Conservation (phyloP, 2,329 filamentous ascomycete genomes). For the Arthrinium puccinioides region DNA sequence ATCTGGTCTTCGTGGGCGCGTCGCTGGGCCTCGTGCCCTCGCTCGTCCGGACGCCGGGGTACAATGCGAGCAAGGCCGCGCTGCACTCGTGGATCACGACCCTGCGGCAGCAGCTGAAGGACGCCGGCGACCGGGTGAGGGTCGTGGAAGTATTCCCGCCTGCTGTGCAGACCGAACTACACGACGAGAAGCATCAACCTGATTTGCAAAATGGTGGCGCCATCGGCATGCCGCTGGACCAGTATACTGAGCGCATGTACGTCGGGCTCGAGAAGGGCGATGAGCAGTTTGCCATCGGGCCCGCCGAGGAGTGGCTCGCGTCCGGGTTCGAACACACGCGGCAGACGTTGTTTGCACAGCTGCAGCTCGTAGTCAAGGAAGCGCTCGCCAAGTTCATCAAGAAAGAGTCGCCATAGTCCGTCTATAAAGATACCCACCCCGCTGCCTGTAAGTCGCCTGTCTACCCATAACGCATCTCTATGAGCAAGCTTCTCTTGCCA, state of each 20-base stretch:
- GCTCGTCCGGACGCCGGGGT: conserved; percentile 32
- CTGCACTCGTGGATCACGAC: conserved; percentile 35
- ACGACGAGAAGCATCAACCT: conserved; percentile 29
- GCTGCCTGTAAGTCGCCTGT: too few relatives aligned
- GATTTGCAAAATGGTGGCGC: conserved; percentile 31
- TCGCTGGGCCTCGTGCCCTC: conserved; percentile 31
- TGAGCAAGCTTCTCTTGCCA: background rate
- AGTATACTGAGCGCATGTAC: conserved; percentile 34
- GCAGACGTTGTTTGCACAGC: background rate
- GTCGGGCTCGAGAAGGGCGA: conserved; percentile 26
- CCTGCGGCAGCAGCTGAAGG: conserved; percentile 35
- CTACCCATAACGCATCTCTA: background rate
- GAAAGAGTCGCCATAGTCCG: too few relatives aligned
- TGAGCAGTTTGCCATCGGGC: conserved; percentile 3
- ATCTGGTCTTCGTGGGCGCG: conserved; percentile 20
- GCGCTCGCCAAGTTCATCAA: background rate
- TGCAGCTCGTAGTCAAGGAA: background rate
- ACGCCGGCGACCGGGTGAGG: conserved; percentile 19
- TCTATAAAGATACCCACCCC: too few relatives aligned
- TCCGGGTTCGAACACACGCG: background rate
- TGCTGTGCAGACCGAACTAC: conserved; percentile 33
- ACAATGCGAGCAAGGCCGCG: conserved; percentile 42
- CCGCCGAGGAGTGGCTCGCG: background rate
- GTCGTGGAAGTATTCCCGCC: conserved; percentile 38
- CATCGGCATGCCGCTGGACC: conserved; percentile 39